A percentile compares a stretch with the other conserved stretches of the same genome.
phyloP scores from a whole-genome alignment of 306 rosid genomes.

The Erythrophleum fordii region DNA sequence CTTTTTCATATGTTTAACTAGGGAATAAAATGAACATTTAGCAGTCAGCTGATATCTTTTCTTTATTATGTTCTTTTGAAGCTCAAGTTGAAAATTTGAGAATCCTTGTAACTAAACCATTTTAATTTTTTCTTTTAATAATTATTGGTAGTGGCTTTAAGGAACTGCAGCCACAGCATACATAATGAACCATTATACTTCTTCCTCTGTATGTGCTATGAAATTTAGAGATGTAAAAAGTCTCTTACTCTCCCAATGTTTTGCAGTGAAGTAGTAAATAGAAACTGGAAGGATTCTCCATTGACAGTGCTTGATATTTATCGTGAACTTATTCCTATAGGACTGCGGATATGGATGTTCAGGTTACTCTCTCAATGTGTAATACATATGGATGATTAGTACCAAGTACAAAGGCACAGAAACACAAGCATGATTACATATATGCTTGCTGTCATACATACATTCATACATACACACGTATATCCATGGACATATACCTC shows the following conservation, averaged over 20 bases:
- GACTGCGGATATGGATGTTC: conserved; percentile 88
- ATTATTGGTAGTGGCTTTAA: background rate
- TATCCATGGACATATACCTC: background rate
- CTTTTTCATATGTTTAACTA: conserved; percentile 5
- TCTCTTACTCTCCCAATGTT: conserved; percentile 28
- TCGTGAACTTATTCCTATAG: conserved; percentile 64
- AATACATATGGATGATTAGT: background rate
- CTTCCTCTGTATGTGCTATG: background rate
- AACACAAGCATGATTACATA: background rate
- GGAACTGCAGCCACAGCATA: background rate
- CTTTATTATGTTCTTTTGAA: background rate
- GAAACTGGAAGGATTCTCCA: conserved; percentile 82
- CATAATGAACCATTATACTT: conserved; percentile 2
- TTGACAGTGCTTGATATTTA: conserved; percentile 69
- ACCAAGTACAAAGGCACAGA: background rate
- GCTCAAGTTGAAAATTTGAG: background rate
- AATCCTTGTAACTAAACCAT: background rate
- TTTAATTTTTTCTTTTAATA: no score
- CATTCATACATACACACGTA: background rate
- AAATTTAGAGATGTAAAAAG: conserved; percentile 1
- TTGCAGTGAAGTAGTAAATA: conserved; percentile 47
- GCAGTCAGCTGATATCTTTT: background rate
- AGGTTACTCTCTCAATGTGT: conserved; percentile 57
- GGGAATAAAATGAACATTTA: background rate
- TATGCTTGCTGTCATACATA: background rate